These are phyloP conservation scores for Lotus japonicus DNA, from an alignment of 306 rosid species.

Conservation along the genomic window DNA sequence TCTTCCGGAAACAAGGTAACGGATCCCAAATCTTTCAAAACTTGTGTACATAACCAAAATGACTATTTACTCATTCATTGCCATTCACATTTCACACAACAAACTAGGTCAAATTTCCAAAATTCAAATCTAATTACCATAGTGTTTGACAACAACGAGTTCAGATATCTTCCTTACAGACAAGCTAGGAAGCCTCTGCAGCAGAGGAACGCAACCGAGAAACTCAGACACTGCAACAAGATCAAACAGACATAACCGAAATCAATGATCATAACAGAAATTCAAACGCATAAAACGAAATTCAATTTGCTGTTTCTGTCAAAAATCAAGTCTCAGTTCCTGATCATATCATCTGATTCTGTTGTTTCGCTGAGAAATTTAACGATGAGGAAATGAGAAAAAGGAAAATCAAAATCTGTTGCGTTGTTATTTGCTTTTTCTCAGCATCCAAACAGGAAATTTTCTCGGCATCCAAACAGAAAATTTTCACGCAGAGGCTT, in stretches of 20 bases:
- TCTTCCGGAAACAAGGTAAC: too few relatives aligned
- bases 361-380: not conserved
- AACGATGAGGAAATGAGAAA: not conserved
- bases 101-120: not conserved
- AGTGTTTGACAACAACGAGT: slow-evolving; percentile 46
- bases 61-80: too few relatives aligned
- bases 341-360: not conserved
- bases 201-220: slow-evolving; percentile 68
- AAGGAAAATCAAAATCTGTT: not conserved
- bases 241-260: not conserved
- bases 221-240: slow-evolving; percentile 71
- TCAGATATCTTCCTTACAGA: slow-evolving; percentile 60
- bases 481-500: too few relatives aligned
- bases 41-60: too few relatives aligned
- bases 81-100: too few relatives aligned
- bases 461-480: slow-evolving; percentile 7
- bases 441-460: not conserved
- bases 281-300: slow-evolving; percentile 3
- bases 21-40: too few relatives aligned
- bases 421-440: not conserved
- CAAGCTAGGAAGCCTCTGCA: slow-evolving; percentile 73
- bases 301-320: too few relatives aligned
- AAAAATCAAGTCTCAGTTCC: not conserved
- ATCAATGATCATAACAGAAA: not conserved
- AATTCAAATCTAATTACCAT: slow-evolving; percentile 31